Evolutionary conservation across 2,329 filamentous ascomycete genomes (phyloP).

Genomic region (Venturia nashicola): DNA sequence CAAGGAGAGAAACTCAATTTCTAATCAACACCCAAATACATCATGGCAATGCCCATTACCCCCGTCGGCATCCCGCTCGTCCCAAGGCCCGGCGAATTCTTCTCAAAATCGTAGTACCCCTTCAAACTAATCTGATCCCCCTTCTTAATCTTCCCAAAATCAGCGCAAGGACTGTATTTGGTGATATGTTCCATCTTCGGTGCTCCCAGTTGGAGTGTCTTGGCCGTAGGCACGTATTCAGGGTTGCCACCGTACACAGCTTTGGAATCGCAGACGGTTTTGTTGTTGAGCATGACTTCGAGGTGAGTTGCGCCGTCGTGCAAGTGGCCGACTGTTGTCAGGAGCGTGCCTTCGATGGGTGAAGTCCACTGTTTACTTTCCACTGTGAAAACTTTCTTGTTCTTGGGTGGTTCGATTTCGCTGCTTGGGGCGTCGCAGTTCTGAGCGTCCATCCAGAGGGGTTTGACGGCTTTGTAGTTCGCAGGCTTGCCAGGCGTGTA

Average conservation of each 20-base stretch:
- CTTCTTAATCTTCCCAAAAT: conserved; percentile 9
- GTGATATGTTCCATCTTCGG: conserved; percentile 9
- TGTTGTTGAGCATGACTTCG: conserved; percentile 4
- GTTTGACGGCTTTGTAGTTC: conserved; percentile 6
- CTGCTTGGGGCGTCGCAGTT: background rate
- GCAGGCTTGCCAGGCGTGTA: background rate
- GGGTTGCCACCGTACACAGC: background rate
- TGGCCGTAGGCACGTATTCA: background rate
- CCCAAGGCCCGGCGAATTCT: conserved; percentile 5
- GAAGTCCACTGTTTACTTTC: background rate
- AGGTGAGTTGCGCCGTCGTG: conserved; percentile 8
- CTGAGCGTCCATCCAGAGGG: conserved; percentile 8
- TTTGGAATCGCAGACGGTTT: conserved; percentile 6
- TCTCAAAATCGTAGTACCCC: conserved; percentile 10
- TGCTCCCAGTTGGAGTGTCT: conserved; percentile 5
- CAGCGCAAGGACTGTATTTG: background rate
- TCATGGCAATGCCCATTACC: conserved; percentile 9
- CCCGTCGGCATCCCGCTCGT: background rate
- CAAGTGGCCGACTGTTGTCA: conserved; percentile 9
- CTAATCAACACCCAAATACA: conserved; percentile 1
- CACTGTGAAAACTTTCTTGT: conserved; percentile 5
- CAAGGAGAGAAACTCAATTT: background rate
- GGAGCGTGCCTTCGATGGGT: conserved; percentile 6
- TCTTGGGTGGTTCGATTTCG: conserved; percentile 6
- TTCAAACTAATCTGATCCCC: conserved; percentile 7